Conservation (phyloP, 139 green algal species). For the Ettlia oleoabundans region DNA sequence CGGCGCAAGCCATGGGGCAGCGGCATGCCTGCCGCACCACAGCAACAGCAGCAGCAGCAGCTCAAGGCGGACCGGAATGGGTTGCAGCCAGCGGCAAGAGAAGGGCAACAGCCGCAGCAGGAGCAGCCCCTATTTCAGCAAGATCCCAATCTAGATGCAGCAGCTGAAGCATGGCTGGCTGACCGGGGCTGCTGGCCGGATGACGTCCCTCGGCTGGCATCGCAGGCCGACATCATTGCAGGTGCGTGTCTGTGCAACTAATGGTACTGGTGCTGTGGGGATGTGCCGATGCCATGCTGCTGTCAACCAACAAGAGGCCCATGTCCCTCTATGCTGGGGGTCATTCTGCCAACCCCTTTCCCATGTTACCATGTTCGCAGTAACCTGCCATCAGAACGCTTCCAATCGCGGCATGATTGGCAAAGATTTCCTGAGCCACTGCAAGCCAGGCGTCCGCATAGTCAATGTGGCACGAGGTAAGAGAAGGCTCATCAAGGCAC, state of each 20-base stretch:
- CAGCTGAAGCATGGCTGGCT: constrained; percentile 31
- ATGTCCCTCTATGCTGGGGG: no score
- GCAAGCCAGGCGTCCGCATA: constrained; percentile 58
- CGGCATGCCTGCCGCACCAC: not conserved
- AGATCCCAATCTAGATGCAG: not conserved
- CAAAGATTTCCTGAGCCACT: constrained; percentile 46
- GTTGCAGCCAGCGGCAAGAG: no score
- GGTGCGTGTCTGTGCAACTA: no score
- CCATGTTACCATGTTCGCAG: no score
- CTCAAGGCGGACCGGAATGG: not conserved
- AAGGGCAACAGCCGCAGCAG: not conserved
- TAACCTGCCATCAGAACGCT: constrained; percentile 55
- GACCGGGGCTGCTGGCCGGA: constrained; percentile 32
- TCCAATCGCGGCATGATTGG: constrained; percentile 56
- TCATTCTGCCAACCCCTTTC: no score
- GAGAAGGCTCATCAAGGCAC: no score
- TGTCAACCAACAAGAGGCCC: no score
- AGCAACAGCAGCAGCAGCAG: constrained; percentile 1
- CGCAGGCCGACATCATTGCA: constrained; percentile 29
- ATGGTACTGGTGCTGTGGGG: not conserved
- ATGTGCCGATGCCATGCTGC: not conserved
- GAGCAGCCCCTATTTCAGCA: not conserved
- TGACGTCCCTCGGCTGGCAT: constrained; percentile 38
- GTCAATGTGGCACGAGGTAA: constrained; percentile 69
- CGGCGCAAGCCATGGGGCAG: constrained; percentile 6